phyloP scores from a whole-genome alignment of 345 rosid genomes.

The Gossypium anomalum region DNA sequence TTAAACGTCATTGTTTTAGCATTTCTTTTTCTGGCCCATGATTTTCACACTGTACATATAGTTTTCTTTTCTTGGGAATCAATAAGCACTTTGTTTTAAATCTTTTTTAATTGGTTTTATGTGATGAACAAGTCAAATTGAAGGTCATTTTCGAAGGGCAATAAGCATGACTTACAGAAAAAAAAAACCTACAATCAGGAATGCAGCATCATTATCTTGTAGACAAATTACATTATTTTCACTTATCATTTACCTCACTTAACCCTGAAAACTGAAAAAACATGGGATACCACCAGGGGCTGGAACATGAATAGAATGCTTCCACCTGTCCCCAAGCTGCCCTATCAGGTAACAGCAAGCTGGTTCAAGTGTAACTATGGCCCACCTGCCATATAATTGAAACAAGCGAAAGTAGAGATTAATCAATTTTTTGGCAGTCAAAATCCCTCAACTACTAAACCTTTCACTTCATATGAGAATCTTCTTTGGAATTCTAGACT shows the following conservation, averaged over 20 bases:
- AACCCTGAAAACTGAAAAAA: background rate
- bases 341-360: background rate
- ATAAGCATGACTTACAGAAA: background rate
- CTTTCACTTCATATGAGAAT: background rate
- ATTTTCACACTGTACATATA: background rate
- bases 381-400: slow-evolving; percentile 3
- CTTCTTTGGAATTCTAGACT: too few species aligned
- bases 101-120: background rate
- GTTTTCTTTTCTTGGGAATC: background rate
- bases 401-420: slow-evolving; percentile 7
- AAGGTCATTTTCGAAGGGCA: background rate
- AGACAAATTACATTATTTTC: background rate
- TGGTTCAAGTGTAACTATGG: background rate
- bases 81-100: background rate
- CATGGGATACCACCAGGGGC: background rate
- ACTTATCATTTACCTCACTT: background rate
- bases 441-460: slow-evolving; percentile 24
- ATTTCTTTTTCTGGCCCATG: background rate
- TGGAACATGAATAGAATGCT: background rate
- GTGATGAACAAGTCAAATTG: background rate
- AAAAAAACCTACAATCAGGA: background rate
- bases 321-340: background rate
- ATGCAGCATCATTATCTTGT: background rate
- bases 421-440: slow-evolving; percentile 10
- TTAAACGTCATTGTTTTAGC: slow-evolving; percentile 24